Conservation (phyloP, 345 rosid genomes). For the Hibiscus syriacus region DNA sequence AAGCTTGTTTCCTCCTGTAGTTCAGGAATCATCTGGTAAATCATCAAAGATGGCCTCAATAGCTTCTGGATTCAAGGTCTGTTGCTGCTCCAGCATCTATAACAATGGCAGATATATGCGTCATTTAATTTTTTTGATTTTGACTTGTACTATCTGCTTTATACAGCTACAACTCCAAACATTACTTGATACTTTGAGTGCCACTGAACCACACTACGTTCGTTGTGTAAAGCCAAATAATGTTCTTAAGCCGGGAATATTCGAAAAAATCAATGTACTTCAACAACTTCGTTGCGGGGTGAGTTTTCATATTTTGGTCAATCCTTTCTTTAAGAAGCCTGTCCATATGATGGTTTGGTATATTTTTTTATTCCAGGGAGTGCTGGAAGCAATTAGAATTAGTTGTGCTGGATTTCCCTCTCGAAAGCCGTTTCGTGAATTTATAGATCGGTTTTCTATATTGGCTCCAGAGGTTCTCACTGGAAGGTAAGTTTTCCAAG, state of each 20-base stretch:
- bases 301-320: slow-evolving; percentile 34
- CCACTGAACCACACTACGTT: slow-evolving; percentile 93
- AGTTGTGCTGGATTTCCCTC: slow-evolving; percentile 98
- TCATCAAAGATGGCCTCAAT: slow-evolving; percentile 88
- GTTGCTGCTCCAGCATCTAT: slow-evolving; percentile 6
- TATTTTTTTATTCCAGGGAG: slow-evolving; percentile 54
- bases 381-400: slow-evolving; percentile 96
- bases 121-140: slow-evolving; percentile 4
- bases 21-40: slow-evolving; percentile 70
- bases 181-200: slow-evolving; percentile 82
- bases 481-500: slow-evolving; percentile 42
- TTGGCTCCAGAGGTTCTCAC: slow-evolving; percentile 52
- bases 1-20: slow-evolving; percentile 64
- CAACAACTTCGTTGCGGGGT: slow-evolving; percentile 99
- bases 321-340: not conserved
- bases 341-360: slow-evolving; percentile 5
- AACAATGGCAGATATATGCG: not conserved
- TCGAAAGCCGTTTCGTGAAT: slow-evolving; percentile 72
- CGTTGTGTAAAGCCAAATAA: slow-evolving; percentile 98
- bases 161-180: slow-evolving; percentile 93
- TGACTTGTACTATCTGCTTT: slow-evolving; percentile 18
- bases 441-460: slow-evolving; percentile 55
- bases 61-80: slow-evolving; percentile 91
- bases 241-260: slow-evolving; percentile 81
- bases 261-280: slow-evolving; percentile 70